Conservation (phyloP, 352 stramenopile species). For the Phytophthora sojae region DNA sequence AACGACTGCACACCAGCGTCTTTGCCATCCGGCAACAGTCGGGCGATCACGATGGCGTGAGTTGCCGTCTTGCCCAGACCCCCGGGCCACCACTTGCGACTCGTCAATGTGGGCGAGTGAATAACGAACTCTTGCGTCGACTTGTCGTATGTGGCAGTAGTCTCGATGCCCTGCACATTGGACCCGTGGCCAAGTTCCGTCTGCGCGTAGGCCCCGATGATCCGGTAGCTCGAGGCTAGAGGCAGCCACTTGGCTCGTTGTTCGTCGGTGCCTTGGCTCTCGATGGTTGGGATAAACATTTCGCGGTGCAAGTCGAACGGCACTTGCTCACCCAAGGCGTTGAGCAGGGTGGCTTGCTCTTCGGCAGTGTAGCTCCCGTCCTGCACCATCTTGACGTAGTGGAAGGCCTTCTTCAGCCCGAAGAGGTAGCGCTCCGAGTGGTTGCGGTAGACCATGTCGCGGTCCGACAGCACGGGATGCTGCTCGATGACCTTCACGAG, state of each 20-base stretch:
- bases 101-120: not conserved
- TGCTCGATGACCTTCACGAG: constrained; percentile 43
- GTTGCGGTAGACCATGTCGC: constrained; percentile 56
- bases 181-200: constrained; percentile 96
- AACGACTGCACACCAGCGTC: not conserved
- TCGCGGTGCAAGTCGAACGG: constrained; percentile 57
- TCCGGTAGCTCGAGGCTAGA: constrained; percentile 66
- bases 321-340: constrained; percentile 54
- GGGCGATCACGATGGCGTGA: constrained; percentile 3
- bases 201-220: constrained; percentile 94
- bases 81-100: constrained; percentile 1
- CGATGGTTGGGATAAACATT: constrained; percentile 56
- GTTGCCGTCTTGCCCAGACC: not conserved
- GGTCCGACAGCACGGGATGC: constrained; percentile 52
- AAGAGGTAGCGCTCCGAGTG: constrained; percentile 44
- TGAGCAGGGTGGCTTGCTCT: constrained; percentile 51
- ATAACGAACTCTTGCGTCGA: not conserved
- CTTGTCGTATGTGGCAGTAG: constrained; percentile 91
- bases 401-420: constrained; percentile 42
- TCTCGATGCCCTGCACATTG: constrained; percentile 73
- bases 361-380: constrained; percentile 39
- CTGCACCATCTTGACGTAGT: constrained; percentile 48
- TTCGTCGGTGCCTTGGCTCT: constrained; percentile 65
- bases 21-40: not conserved
- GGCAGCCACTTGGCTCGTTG: constrained; percentile 76